A percentile compares a stretch with the other conserved stretches of the same genome.
phyloP scores from a whole-genome alignment of 1,284 basidiomycete genomes.

The Trichosporon asahii region DNA sequence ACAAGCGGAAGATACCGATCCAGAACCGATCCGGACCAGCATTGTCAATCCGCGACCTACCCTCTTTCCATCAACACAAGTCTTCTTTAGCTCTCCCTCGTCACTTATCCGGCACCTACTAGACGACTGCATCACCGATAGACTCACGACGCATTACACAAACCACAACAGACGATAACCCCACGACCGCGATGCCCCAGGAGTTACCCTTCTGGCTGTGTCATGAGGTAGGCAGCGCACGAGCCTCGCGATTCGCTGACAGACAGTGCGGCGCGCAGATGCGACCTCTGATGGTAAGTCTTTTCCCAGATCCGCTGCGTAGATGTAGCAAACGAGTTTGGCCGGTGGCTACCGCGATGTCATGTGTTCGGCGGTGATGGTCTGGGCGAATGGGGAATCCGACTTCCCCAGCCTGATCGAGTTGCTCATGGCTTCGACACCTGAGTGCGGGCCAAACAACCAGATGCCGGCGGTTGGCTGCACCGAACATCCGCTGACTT shows the following conservation, averaged over 20 bases:
- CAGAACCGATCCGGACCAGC: background rate
- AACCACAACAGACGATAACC: background rate
- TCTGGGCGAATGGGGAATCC: too few relatives aligned
- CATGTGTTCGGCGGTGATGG: too few relatives aligned
- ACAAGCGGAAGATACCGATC: constrained; percentile 2
- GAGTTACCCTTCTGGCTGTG: constrained; percentile 5
- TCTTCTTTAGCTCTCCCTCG: background rate
- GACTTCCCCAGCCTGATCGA: too few relatives aligned
- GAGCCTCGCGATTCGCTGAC: constrained; percentile 12
- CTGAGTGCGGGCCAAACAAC: too few relatives aligned
- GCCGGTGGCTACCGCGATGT: background rate
- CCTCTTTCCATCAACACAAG: background rate
- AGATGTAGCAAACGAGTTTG: background rate
- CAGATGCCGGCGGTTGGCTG: too few relatives aligned
- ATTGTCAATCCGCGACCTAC: background rate
- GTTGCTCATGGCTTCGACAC: too few relatives aligned
- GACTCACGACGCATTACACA: background rate
- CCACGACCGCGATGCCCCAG: background rate
- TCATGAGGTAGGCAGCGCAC: constrained; percentile 1
- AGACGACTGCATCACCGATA: background rate
- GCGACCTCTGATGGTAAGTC: constrained; percentile 38
- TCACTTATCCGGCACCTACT: background rate
- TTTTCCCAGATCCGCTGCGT: too few relatives aligned
- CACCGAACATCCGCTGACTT: background rate
- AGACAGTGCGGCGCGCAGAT: constrained; percentile 45